Evolutionary conservation across 306 rosid species (phyloP), one percentile per base, ranked within the genome.

Genomic region (Trichosanthes truncata): DNA sequence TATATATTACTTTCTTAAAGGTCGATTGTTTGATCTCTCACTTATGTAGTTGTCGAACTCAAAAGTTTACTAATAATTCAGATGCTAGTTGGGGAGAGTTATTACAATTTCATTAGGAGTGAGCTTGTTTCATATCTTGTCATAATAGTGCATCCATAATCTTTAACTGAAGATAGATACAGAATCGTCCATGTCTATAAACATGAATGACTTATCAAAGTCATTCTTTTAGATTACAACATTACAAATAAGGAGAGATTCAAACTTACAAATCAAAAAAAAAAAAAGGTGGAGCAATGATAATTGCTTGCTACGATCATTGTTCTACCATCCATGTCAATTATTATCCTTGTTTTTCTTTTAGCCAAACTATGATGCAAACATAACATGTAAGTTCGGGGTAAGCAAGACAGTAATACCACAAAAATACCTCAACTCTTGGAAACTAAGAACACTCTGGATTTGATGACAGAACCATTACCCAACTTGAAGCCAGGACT

Each of bases 401-500:
- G 41, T 23, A 48, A 73, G 55, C 43, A 25, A 15, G 23, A 73
- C 38, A 26, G 57, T 26, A 25, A 68, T 41, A 33, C 18, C 53
- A 41, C 53, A 13, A 68, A 73, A 73, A 73, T 52, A 52, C 60
- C 25, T 81, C 77, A 91, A 76, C 82, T 82, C 86, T 83, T 87
- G 3, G 90, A 81, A 55, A 90, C 89, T 84, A 90, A 76, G 81
- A 91, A 93, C 76, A 93, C 99, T 76, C 93, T 86, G 79, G 99
- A 93, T 82, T 88, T 91, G 66, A 95, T 88, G 38, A 95, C 92
- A 3, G 93, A 84, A 23, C 97, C 94, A 80, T 88, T 90, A 13
- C 91, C 96, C 48, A 95, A 90, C 93, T 93, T 95, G 81, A 95
- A 95, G 55, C 99, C 99, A 21, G 97, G 99, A 78, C 90, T 83